Evolutionary conservation across 2,329 filamentous ascomycete genomes (phyloP).

Genomic region (Neonectria punicea): DNA sequence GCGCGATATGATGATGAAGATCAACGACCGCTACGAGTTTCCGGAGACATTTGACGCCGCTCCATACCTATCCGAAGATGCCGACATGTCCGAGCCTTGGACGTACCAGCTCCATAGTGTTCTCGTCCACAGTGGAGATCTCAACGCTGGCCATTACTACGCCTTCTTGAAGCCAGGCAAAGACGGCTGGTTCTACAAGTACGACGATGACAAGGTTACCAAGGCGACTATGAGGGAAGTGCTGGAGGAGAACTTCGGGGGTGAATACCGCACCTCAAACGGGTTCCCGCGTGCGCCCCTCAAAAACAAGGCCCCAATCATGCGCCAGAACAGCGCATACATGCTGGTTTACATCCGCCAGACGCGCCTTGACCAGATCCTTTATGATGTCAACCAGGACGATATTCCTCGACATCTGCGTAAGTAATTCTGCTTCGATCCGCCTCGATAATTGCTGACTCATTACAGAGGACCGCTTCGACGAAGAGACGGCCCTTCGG

Average conservation of each 20-base stretch:
- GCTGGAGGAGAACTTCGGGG: constrained; percentile 95
- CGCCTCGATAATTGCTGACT: constrained; percentile 27
- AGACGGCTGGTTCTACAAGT: constrained; percentile 95
- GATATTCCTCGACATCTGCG: constrained; percentile 86
- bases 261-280: constrained; percentile 74
- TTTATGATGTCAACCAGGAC: constrained; percentile 78
- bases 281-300: constrained; percentile 57
- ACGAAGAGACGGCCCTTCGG: constrained; percentile 81
- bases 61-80: constrained; percentile 86
- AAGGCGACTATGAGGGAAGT: constrained; percentile 91
- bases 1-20: constrained; percentile 98
- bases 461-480: constrained; percentile 72
- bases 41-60: constrained; percentile 85
- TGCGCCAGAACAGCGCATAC: constrained; percentile 86
- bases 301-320: constrained; percentile 67
- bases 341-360: constrained; percentile 99
- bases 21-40: constrained; percentile 93
- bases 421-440: constrained; percentile 52
- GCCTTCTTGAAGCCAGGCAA: constrained; percentile 94
- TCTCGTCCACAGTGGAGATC: constrained; percentile 93
- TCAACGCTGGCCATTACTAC: constrained; percentile 98
- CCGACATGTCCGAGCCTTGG: constrained; percentile 89
- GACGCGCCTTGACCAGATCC: constrained; percentile 82
- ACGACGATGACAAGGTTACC: constrained; percentile 98
- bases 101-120: constrained; percentile 94